These are phyloP conservation scores for Fusarium neocosmosporiellum DNA, from an alignment of 2,329 filamentous ascomycete species.

Conservation along the genomic window DNA sequence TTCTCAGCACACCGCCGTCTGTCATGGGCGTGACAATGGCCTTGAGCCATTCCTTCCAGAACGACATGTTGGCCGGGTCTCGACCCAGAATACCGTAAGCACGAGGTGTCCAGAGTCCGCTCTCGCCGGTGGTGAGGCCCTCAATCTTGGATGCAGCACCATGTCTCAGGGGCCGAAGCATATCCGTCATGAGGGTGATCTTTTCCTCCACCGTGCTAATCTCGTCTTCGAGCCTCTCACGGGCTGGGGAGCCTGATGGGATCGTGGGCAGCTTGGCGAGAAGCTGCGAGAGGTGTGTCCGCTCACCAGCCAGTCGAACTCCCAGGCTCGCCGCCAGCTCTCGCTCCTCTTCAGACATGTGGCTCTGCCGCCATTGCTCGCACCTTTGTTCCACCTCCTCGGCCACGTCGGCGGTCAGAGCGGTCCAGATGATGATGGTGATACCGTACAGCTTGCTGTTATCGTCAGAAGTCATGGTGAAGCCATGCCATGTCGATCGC, in stretches of 20 bases:
- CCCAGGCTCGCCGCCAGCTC: constrained; percentile 93
- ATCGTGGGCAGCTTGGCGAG: constrained; percentile 84
- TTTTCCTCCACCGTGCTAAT: constrained; percentile 98
- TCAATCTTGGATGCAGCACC: constrained; percentile 98
- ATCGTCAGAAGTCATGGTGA: constrained; percentile 96
- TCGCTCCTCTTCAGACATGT: constrained; percentile 91
- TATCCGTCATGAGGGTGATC: constrained; percentile 95
- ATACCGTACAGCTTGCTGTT: constrained; percentile 93
- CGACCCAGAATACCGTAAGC: constrained; percentile 93
- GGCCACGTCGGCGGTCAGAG: constrained; percentile 82
- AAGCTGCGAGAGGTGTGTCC: constrained; percentile 89
- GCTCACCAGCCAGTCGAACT: constrained; percentile 85
- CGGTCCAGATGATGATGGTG: constrained; percentile 92
- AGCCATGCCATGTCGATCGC: constrained; percentile 98
- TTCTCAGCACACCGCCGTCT: constrained; percentile 82
- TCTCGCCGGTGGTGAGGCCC: constrained; percentile 93
- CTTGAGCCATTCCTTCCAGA: constrained; percentile 99
- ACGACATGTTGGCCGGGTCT: constrained; percentile 83
- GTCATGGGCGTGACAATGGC: constrained; percentile 96
- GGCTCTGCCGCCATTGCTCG: constrained; percentile 84
- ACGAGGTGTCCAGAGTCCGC: constrained; percentile 93
- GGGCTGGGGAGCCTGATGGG: constrained; percentile 81
- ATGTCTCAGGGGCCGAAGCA: constrained; percentile 90
- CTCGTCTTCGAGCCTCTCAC: constrained; percentile 90
- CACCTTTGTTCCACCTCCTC: constrained; percentile 86